A percentile compares a stretch with the other conserved stretches of the same genome.
phyloP scores from a whole-genome alignment of 2,329 filamentous ascomycete genomes.

The Colletotrichum tofieldiae region DNA sequence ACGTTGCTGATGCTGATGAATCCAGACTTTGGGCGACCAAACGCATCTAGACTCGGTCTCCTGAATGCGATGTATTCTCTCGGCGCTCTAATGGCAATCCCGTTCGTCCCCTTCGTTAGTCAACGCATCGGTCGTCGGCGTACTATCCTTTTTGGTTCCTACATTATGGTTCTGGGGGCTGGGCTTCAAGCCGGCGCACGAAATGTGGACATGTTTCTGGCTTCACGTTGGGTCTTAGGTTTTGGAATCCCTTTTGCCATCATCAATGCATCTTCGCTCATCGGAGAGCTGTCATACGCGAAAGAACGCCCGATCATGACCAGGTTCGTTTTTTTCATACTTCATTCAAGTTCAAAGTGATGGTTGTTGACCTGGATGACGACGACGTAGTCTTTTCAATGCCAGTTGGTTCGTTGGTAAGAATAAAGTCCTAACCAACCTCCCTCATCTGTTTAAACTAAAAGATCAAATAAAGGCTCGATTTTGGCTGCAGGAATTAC shows the following conservation, averaged over 20 bases:
- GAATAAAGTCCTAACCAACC: background rate
- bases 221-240: slow-evolving; percentile 68
- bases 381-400: slow-evolving; percentile 57
- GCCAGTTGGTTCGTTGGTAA: slow-evolving; percentile 45
- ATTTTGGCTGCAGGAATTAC: slow-evolving; percentile 34
- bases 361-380: background rate
- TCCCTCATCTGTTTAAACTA: background rate
- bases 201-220: slow-evolving; percentile 64
- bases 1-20: background rate
- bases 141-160: slow-evolving; percentile 51
- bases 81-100: slow-evolving; percentile 58
- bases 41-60: slow-evolving; percentile 52
- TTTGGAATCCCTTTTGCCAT: slow-evolving; percentile 69
- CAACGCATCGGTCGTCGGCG: slow-evolving; percentile 51
- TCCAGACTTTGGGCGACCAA: slow-evolving; percentile 59
- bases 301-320: slow-evolving; percentile 68
- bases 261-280: slow-evolving; percentile 64
- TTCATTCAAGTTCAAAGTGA: background rate
- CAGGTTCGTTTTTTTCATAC: slow-evolving; percentile 52
- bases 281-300: slow-evolving; percentile 68
- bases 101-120: slow-evolving; percentile 51
- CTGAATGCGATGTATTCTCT: slow-evolving; percentile 63
- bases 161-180: slow-evolving; percentile 53
- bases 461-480: background rate
- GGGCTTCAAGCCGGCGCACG: slow-evolving; percentile 54